Evolutionary conservation across 257 asterid species (phyloP).

Genomic region (Petunia secreta): DNA sequence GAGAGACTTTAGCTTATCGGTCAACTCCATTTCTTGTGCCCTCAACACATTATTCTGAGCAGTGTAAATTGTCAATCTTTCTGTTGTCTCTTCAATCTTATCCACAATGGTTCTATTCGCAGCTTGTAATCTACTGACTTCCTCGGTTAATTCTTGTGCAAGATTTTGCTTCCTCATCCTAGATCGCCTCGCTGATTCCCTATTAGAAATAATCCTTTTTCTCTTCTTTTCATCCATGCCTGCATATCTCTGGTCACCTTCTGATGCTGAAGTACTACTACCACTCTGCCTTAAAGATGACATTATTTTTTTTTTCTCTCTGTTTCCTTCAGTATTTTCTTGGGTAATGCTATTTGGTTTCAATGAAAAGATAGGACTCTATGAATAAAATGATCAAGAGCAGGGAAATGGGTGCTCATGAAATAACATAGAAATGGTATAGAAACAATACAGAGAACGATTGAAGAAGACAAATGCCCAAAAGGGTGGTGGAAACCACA

Average conservation of each 20-base stretch:
- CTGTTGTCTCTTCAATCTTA: slow-evolving; percentile 49
- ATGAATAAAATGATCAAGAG: too few species aligned
- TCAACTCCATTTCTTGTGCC: slow-evolving; percentile 55
- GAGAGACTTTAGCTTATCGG: slow-evolving; percentile 47
- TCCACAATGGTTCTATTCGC: slow-evolving; percentile 42
- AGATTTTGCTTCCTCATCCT: slow-evolving; percentile 25
- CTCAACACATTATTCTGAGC: slow-evolving; percentile 60
- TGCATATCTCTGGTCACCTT: slow-evolving; percentile 20
- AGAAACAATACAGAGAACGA: slow-evolving; percentile 76
- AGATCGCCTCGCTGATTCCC: slow-evolving; percentile 33
- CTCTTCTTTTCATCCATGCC: slow-evolving; percentile 28
- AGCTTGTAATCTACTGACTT: slow-evolving; percentile 38
- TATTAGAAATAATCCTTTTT: slow-evolving; percentile 31
- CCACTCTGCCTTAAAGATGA: slow-evolving; percentile 34
- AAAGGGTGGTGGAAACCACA: slow-evolving; percentile 32
- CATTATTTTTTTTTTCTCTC: slow-evolving; percentile 26
- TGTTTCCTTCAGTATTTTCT: not conserved
- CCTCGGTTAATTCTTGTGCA: slow-evolving; percentile 13
- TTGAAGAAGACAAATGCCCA: slow-evolving; percentile 44
- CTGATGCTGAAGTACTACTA: slow-evolving; percentile 20
- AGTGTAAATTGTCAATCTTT: slow-evolving; percentile 33
- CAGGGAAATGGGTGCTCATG: slow-evolving; percentile 26
- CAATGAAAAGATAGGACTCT: too few species aligned
- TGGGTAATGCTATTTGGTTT: too few species aligned
- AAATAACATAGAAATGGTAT: slow-evolving; percentile 64